A percentile compares a stretch with the other conserved stretches of the same genome.
Conservation (phyloP, 345 rosid genomes). For the Turnera subulata region DNA sequence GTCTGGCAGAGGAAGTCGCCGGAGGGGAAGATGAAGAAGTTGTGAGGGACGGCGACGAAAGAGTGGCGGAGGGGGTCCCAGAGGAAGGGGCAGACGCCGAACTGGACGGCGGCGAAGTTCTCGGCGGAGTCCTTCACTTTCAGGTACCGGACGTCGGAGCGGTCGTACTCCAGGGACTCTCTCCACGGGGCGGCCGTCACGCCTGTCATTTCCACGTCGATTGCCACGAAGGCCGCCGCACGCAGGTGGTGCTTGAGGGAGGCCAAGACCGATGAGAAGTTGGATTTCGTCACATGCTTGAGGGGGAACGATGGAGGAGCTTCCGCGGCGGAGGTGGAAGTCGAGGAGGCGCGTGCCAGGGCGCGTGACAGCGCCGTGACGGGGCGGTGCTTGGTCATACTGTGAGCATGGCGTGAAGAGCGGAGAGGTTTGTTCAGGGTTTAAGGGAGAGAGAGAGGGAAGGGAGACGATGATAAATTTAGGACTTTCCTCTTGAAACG, state of each 20-base stretch:
- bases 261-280: slow-evolving; percentile 61
- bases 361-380: not conserved
- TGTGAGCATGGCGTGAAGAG: slow-evolving; percentile 2
- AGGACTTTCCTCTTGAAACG: too few relatives aligned
- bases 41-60: slow-evolving; percentile 81
- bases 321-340: slow-evolving; percentile 14
- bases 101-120: slow-evolving; percentile 89
- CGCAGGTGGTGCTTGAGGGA: slow-evolving; percentile 55
- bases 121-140: slow-evolving; percentile 94
- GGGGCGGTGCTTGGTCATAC: slow-evolving; percentile 8
- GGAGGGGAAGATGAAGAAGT: slow-evolving; percentile 77
- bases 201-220: slow-evolving; percentile 96
- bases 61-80: slow-evolving; percentile 69
- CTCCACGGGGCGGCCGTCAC: slow-evolving; percentile 87
- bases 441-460: too few relatives aligned
- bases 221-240: slow-evolving; percentile 84
- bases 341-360: slow-evolving; percentile 29
- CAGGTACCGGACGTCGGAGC: slow-evolving; percentile 69
- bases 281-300: slow-evolving; percentile 67
- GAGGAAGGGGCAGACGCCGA: slow-evolving; percentile 91
- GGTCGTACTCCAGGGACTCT: slow-evolving; percentile 76
- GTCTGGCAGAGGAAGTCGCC: slow-evolving; percentile 87
- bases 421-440: too few relatives aligned
- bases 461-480: too few relatives aligned
- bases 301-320: slow-evolving; percentile 53